Evolutionary conservation across 345 rosid genomes (phyloP).

Genomic region (Rhizophora mangle): DNA sequence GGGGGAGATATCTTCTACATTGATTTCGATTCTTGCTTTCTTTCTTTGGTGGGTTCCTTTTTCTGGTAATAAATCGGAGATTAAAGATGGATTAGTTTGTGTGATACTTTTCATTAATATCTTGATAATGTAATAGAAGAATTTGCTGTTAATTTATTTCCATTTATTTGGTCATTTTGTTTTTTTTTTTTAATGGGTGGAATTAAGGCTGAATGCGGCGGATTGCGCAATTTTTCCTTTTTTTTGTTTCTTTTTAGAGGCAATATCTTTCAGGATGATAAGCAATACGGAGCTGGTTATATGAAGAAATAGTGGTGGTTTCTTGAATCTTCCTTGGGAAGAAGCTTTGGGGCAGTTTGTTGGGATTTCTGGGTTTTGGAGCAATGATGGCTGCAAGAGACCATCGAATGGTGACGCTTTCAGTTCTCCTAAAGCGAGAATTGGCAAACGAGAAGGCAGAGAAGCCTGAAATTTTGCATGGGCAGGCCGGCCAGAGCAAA

Average conservation of each 20-base stretch:
- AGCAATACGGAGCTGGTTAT: background rate
- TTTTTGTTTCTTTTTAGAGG: background rate
- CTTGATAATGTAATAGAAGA: too few relatives aligned
- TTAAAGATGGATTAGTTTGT: too few relatives aligned
- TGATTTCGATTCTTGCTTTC: background rate
- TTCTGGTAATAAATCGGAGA: too few relatives aligned
- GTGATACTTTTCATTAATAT: too few relatives aligned
- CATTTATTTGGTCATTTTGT: too few relatives aligned
- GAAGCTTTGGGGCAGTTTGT: conserved; percentile 6
- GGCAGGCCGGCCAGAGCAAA: conserved; percentile 91
- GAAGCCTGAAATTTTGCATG: conserved; percentile 72
- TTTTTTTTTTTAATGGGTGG: too few relatives aligned
- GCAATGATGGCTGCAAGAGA: conserved; percentile 58
- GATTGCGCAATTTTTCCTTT: too few relatives aligned
- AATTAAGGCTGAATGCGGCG: too few relatives aligned
- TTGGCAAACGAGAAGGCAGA: conserved; percentile 75
- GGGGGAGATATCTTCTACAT: background rate
- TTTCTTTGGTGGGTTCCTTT: background rate
- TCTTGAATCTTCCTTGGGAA: conserved; percentile 9
- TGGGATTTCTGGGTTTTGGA: conserved; percentile 2
- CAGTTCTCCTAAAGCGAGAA: conserved; percentile 88
- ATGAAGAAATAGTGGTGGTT: conserved; percentile 20
- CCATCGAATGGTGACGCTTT: conserved; percentile 82
- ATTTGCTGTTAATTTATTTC: too few relatives aligned
- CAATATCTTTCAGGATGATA: conserved; percentile 14